phyloP scores from a whole-genome alignment of 1,139 yeast species.

The Debaryomyces coudertii region DNA sequence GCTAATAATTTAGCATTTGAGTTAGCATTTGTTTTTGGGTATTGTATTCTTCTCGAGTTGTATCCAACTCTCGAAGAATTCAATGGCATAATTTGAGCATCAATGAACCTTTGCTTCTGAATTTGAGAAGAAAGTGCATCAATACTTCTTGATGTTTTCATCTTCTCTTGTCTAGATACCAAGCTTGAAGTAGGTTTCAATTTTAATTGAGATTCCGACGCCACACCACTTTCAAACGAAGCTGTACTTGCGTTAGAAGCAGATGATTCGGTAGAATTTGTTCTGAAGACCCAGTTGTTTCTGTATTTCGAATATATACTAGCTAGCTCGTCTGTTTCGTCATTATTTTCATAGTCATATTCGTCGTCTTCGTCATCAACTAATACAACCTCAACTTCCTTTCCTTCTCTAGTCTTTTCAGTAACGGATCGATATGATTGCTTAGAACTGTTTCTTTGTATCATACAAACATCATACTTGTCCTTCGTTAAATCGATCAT shows the following conservation, averaged over 20 bases:
- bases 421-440: constrained; percentile 44
- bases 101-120: not conserved
- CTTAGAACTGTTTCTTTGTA: constrained; percentile 39
- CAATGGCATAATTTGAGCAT: not conserved
- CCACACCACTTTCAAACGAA: constrained; percentile 23
- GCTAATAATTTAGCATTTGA: not conserved
- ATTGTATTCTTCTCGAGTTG: constrained; percentile 24
- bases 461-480: constrained; percentile 38
- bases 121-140: not conserved
- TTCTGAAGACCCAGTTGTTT: constrained; percentile 31
- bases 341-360: constrained; percentile 28
- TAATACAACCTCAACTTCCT: constrained; percentile 49
- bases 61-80: constrained; percentile 19
- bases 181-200: constrained; percentile 18
- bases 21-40: constrained; percentile 12
- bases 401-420: constrained; percentile 44
- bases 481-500: constrained; percentile 50
- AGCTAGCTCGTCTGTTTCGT: constrained; percentile 35
- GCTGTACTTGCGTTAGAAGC: constrained; percentile 20
- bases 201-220: constrained; percentile 22
- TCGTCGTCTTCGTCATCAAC: constrained; percentile 42
- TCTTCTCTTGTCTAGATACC: constrained; percentile 11
- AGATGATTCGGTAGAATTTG: constrained; percentile 19
- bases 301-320: constrained; percentile 52
- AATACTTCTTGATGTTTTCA: not conserved